Evolutionary conservation across 2,329 filamentous ascomycete species (phyloP).

Genomic region (Sporothrix variecibatus): DNA sequence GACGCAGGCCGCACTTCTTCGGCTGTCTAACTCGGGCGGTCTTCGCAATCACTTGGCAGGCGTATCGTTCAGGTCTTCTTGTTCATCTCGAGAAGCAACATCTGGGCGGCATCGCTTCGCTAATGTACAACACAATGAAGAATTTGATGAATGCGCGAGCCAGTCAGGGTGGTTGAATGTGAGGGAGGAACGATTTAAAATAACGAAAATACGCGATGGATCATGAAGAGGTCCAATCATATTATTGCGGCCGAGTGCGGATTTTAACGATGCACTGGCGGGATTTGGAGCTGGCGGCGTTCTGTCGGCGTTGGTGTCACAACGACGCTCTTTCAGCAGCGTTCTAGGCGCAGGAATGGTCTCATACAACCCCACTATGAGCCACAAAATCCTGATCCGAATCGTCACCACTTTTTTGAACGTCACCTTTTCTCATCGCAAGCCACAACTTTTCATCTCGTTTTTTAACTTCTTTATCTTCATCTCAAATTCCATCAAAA

Average conservation of each 20-base stretch:
- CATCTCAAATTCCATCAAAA: not conserved
- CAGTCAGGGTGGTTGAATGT: not conserved
- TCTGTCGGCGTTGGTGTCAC: not conserved
- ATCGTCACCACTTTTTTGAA: not conserved
- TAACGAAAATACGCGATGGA: not conserved
- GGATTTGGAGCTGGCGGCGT: not conserved
- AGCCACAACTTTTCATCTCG: not conserved
- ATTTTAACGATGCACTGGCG: not conserved
- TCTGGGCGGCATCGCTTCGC: constrained; percentile 64
- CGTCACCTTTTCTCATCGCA: not conserved
- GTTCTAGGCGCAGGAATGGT: not conserved
- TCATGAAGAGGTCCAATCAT: not conserved
- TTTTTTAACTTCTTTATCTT: not conserved
- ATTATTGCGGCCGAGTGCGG: not conserved
- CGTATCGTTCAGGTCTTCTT: constrained; percentile 74
- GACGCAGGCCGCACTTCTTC: constrained; percentile 64
- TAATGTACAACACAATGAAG: constrained; percentile 83
- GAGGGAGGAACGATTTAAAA: not conserved
- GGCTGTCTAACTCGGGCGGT: constrained; percentile 66
- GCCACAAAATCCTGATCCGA: not conserved
- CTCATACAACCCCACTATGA: constrained; percentile 26
- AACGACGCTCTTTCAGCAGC: not conserved
- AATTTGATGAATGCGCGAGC: constrained; percentile 57
- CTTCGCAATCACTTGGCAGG: constrained; percentile 67
- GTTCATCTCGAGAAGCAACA: constrained; percentile 65